A percentile compares a stretch with the other conserved stretches of the same genome.
phyloP scores from a whole-genome alignment of 1,139 yeast species.

The Spencermartinsiella ligniputridi region DNA sequence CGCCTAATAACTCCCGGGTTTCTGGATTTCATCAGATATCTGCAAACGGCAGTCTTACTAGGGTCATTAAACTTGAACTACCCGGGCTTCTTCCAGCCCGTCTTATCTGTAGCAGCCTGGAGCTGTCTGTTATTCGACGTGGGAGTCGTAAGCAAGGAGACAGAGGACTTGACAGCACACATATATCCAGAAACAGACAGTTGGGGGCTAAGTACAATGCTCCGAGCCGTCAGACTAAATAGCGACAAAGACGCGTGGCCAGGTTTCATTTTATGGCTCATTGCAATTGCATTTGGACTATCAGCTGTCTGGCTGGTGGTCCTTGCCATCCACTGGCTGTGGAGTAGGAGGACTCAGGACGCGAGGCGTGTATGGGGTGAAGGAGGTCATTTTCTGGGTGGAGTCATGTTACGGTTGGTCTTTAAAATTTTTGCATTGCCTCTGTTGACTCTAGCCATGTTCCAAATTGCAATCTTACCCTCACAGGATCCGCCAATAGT shows the following conservation, averaged over 20 bases:
- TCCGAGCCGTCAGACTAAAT: slow-evolving; percentile 25
- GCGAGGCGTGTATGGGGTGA: slow-evolving; percentile 5
- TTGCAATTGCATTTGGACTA: slow-evolving; percentile 17
- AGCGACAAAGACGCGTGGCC: slow-evolving; percentile 33
- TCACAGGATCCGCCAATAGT: slow-evolving; percentile 21
- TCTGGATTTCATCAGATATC: slow-evolving; percentile 31
- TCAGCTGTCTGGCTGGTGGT: slow-evolving; percentile 16
- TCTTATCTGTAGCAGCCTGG: slow-evolving; percentile 42
- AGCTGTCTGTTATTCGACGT: slow-evolving; percentile 30
- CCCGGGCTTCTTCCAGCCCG: slow-evolving; percentile 64
- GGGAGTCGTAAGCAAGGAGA: slow-evolving; percentile 21
- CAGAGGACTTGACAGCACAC: slow-evolving; percentile 21
- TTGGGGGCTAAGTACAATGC: slow-evolving; percentile 30
- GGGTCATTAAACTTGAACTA: slow-evolving; percentile 53
- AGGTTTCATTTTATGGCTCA: slow-evolving; percentile 32
- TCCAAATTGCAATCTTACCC: slow-evolving; percentile 29
- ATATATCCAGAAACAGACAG: slow-evolving; percentile 22
- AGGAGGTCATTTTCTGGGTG: slow-evolving; percentile 23
- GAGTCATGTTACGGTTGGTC: slow-evolving; percentile 27
- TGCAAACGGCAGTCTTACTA: slow-evolving; percentile 42
- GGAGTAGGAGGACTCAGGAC: slow-evolving; percentile 5
- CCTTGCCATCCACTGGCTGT: slow-evolving; percentile 10
- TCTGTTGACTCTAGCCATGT: slow-evolving; percentile 29
- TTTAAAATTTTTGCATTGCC: slow-evolving; percentile 31
- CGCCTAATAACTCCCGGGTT: slow-evolving; percentile 56